Evolutionary conservation across 805 yeast species (phyloP), one percentile per base, ranked within the genome.

Genomic region (Suhomyces kilbournensis): DNA sequence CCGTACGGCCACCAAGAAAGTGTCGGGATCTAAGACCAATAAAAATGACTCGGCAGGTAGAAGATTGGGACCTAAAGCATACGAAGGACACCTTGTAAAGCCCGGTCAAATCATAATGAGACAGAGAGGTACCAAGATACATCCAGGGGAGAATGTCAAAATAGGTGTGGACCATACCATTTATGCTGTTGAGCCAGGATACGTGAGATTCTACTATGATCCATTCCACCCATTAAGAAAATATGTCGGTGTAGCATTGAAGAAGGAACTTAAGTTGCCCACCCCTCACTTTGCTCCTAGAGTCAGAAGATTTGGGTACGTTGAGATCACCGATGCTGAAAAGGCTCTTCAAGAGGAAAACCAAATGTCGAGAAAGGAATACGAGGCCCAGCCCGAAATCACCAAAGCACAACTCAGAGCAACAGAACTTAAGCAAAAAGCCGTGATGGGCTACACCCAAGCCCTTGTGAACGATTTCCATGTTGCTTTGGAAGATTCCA

Each of bases 31-130:
- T n/a, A 88, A 84, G 72, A 88, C 97, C 15, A 88, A 88, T 59
- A 92, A 88, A 83, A 86, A 87, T 67, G 97, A 92, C 69, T 92
- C 99, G 14, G 90, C 90, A 3, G 99, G 99, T 76, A 84, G 96
- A 69, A 79, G 98, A 65, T 75, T 94, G 48, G 99, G 99, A 23
- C 88, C 96, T 34, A 94, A 94, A 72, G 88, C 80, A 47, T 82
- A 86, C 56, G 97, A 93, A 63, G 91, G 94, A 40, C 77, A 82
- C 64, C 74, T 67, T 46, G 97, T 93, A 1, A 78, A 79, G 47
- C 84, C 89, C 1, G 97, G 97, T 8, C 88, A 91, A 63, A 91
- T 94, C 59, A 77, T 94, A 38, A 82, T 88, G 83, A 84, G 97
- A 68, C 99, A 94, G 67, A 82, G 98, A 68, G 99, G 99, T 62